Base-by-base conservation (phyloP, 2,329 filamentous ascomycete genomes). In the Emergomyces orientalis region DNA sequence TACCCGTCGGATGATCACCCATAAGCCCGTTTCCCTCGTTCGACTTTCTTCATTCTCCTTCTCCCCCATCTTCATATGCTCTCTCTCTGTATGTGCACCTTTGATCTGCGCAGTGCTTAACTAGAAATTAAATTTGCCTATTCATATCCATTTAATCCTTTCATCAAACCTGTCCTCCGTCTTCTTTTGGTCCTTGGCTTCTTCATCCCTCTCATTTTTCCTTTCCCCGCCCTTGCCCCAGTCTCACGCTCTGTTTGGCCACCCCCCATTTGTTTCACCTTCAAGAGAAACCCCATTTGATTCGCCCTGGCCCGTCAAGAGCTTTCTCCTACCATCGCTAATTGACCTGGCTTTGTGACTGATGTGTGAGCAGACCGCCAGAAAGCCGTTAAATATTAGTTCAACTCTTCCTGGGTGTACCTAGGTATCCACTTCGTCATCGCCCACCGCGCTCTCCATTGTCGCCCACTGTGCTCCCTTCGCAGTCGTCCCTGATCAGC, bases 401-500 rank as follows among this genome's bases (percentile, higher is more conserved):
- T 39, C n/a, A 34, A 34, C 54, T 9, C 22, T 55, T 30, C 13
- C 27, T 27, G n/a, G 54, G 34, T 3, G 54, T 22, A 2, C 34
- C 34, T 37, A 9, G 34, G 34, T 37, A 57, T 57, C 54, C 54
- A 57, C 54, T 19, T 57, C 34, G 34, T 57, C 54, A 57, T 57
- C 54, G 54, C 14, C 11, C 19, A 39, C 32, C 19, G 34, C 32
- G 32, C 32, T 7, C 32, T 7, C 32, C 3, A 3, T 32, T 11
- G 30, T 19, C 32, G 54, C 37, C 30, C 19, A n/a, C 7, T 14
- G 30, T n/a, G 22, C 8, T 39, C n/a, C 34, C 22, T 13, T 57
- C 34, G 22, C 13, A 57, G n/a, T 41, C 34, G 34, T 27, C 54
- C 34, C 49, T 39, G 52, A 55, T 55, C 52, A 55, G 34, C 49